A percentile compares a stretch with the other conserved stretches of the same genome.
These are phyloP conservation scores for Sinapis alba DNA, from an alignment of 441 rosid species.

Conservation along the genomic window DNA sequence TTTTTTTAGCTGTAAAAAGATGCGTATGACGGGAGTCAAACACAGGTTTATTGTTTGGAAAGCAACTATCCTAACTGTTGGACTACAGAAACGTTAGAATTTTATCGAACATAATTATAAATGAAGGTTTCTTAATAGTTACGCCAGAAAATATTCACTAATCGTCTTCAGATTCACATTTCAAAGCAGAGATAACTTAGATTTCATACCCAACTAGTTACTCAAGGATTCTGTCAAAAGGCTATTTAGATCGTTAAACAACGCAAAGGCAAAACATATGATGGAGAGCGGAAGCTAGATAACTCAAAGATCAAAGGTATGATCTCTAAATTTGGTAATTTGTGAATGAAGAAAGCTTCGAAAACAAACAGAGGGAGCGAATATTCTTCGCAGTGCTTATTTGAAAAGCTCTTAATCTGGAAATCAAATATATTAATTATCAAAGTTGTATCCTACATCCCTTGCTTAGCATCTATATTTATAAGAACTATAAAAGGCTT, in stretches of 20 bases:
- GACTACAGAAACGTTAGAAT: constrained; percentile 68
- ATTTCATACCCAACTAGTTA: background rate
- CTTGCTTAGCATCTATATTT: no score
- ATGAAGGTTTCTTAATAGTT: background rate
- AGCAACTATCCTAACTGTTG: constrained; percentile 97
- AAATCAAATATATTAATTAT: no score
- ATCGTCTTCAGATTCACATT: background rate
- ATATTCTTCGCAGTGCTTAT: no score
- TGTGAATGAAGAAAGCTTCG: no score
- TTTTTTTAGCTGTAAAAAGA: no score
- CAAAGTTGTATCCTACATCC: no score
- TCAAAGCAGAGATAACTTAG: background rate
- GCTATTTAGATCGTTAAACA: background rate
- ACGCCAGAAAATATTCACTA: background rate
- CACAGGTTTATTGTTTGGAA: constrained; percentile 93
- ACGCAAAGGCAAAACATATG: constrained; percentile 5
- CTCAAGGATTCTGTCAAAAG: background rate
- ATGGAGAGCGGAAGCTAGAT: no score
- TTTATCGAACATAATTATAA: background rate
- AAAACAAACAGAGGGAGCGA: no score
- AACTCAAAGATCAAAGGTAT: no score
- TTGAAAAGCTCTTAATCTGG: no score
- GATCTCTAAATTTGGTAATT: no score
- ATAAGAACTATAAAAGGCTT: no score
- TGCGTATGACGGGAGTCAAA: constrained; percentile 85